Percentiles rank a stretch among this genome's conserved stretches.
Conservation (phyloP, 148 eudicot genomes). For the Vaccinium macrocarpon region DNA sequence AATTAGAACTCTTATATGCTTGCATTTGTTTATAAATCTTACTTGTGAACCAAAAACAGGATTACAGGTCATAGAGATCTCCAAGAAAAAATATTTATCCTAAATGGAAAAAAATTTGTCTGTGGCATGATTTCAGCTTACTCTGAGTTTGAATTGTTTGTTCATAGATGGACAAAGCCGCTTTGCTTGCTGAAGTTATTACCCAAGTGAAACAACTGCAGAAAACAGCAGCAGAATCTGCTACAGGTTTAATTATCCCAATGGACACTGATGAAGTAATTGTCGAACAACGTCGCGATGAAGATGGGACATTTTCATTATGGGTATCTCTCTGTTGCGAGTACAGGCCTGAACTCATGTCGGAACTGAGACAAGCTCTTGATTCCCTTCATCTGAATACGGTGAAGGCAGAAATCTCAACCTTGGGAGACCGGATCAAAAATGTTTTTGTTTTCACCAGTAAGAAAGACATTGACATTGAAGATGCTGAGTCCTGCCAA, state of each 20-base stretch:
- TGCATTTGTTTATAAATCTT: neutral
- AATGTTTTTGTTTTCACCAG: slow-evolving; percentile 41
- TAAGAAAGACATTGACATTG: slow-evolving; percentile 7
- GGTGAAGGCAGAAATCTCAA: slow-evolving; percentile 56
- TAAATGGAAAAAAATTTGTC: neutral
- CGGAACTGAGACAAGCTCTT: slow-evolving; percentile 46
- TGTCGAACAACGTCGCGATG: slow-evolving; percentile 32
- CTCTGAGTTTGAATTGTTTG: slow-evolving; percentile 12
- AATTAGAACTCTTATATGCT: neutral
- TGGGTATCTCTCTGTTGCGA: slow-evolving; percentile 56
- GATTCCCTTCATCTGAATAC: slow-evolving; percentile 40
- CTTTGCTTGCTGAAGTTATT: slow-evolving; percentile 67
- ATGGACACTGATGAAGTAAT: slow-evolving; percentile 56
- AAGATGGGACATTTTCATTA: slow-evolving; percentile 29
- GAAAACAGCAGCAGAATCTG: slow-evolving; percentile 50
- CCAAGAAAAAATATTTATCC: neutral
- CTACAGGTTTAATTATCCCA: slow-evolving; percentile 60
- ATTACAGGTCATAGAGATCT: neutral
- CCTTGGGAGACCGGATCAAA: slow-evolving; percentile 56
- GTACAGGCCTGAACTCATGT: slow-evolving; percentile 52
- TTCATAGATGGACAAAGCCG: slow-evolving; percentile 82
- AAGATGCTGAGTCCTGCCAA: slow-evolving; percentile 17
- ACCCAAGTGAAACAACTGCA: slow-evolving; percentile 58
- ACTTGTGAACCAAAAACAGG: neutral
- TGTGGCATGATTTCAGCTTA: neutral